Evolutionary conservation across 257 asterid genomes (phyloP).

Genomic region (Primulina huaijiensis): DNA sequence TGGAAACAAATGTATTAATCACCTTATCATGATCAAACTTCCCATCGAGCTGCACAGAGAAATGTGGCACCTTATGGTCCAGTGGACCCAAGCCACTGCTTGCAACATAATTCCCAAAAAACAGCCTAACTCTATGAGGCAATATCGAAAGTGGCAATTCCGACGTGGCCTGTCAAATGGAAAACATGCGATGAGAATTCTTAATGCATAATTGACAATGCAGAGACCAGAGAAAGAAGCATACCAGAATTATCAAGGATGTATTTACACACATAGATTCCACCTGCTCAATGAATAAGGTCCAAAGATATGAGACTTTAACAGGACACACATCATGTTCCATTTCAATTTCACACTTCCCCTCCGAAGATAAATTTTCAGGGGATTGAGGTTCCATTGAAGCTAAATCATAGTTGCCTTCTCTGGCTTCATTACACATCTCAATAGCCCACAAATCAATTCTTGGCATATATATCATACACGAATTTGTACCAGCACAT

Average conservation of each 20-base stretch:
- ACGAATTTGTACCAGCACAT: conserved; percentile 52
- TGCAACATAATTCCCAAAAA: conserved; percentile 53
- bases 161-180: conserved; percentile 72
- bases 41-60: conserved; percentile 67
- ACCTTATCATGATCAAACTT: conserved; percentile 51
- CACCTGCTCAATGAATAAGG: conserved; percentile 78
- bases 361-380: conserved; percentile 27
- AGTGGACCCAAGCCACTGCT: conserved; percentile 38
- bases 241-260: conserved; percentile 83
- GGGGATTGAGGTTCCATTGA: conserved; percentile 29
- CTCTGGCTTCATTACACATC: conserved; percentile 37
- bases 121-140: conserved; percentile 66
- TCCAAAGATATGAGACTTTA: conserved; percentile 76
- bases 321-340: conserved; percentile 30
- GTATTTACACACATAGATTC: conserved; percentile 66
- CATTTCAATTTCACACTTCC: conserved; percentile 27
- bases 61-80: conserved; percentile 57
- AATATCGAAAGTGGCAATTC: conserved; percentile 60
- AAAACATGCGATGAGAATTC: conserved; percentile 21
- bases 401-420: conserved; percentile 31
- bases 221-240: conserved; percentile 21
- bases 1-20: conserved; percentile 51
- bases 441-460: conserved; percentile 95
- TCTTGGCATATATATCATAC: conserved; percentile 86
- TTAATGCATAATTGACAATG: neutral